These are phyloP conservation scores for Verticillium nubilum DNA, from an alignment of 2,329 filamentous ascomycete species.

Conservation along the genomic window DNA sequence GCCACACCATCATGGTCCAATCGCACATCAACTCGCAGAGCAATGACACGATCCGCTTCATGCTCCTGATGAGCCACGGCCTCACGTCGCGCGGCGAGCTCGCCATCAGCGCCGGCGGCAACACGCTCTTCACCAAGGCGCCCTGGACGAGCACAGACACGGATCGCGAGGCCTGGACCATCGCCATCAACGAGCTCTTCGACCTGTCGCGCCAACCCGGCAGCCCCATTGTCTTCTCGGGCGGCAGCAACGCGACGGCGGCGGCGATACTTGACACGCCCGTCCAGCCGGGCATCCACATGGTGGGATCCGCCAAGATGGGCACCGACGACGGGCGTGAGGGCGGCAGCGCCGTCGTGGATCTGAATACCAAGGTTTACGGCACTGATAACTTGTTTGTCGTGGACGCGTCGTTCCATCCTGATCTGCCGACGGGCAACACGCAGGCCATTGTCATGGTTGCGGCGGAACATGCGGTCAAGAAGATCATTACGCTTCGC, in stretches of 20 bases:
- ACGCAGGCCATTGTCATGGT: conserved; percentile 13
- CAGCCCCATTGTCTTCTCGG: conserved; percentile 6
- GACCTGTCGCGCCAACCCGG: conserved; percentile 1
- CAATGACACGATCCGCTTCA: conserved; percentile 13
- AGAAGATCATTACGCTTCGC: conserved; percentile 13
- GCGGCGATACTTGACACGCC: conserved; percentile 7
- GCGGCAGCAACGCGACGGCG: conserved; percentile 7
- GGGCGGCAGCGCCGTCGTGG: conserved; percentile 46
- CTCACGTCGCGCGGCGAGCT: conserved; percentile 16
- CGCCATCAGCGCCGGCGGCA: conserved; percentile 15
- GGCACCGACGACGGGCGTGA: conserved; percentile 39
- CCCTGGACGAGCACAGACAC: conserved; percentile 16
- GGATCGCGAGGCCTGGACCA: conserved; percentile 13
- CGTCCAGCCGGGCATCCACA: conserved; percentile 10
- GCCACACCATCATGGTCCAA: conserved; percentile 17
- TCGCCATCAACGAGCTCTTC: conserved; percentile 9
- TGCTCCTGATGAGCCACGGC: conserved; percentile 18
- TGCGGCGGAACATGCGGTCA: conserved; percentile 10
- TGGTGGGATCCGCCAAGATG: conserved; percentile 24
- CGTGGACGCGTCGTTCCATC: conserved; percentile 58
- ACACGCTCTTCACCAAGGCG: conserved; percentile 14
- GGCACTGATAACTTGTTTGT: conserved; percentile 58
- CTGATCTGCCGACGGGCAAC: conserved; percentile 26
- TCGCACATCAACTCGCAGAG: conserved; percentile 13
- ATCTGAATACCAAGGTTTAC: conserved; percentile 51